Percentiles rank a stretch among this genome's conserved stretches.
These are phyloP conservation scores for Rheum nobile DNA, from an alignment of 148 eudicot species.

Conservation along the genomic window DNA sequence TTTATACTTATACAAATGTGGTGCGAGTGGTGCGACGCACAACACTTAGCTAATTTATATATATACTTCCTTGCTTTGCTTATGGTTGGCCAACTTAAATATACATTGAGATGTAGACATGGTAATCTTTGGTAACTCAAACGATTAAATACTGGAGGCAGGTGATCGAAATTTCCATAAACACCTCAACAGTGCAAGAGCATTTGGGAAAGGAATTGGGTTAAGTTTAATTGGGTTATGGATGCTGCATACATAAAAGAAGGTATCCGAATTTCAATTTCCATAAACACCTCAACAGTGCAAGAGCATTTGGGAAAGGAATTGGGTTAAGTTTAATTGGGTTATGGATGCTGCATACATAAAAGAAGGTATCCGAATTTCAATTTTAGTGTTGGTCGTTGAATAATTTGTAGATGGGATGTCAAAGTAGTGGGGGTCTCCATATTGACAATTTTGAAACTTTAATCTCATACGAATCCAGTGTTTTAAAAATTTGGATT, in stretches of 20 bases:
- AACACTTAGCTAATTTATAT: no score
- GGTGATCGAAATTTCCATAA: not conserved
- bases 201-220: not conserved
- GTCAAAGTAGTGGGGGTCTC: not conserved
- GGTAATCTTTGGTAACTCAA: not conserved
- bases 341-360: not conserved
- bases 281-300: no score
- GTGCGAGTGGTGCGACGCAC: no score
- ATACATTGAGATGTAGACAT: not conserved
- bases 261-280: not conserved
- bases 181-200: not conserved
- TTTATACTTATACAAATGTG: no score
- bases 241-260: not conserved
- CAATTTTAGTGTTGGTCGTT: not conserved
- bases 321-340: not conserved
- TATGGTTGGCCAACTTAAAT: not conserved
- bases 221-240: not conserved
- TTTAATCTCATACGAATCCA: not conserved
- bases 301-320: no score
- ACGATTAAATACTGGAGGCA: not conserved
- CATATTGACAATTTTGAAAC: not conserved
- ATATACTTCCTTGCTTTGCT: not conserved
- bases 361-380: not conserved
- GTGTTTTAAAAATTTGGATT: not conserved
- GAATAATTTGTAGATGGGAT: not conserved